Conservation (phyloP, 352 stramenopile genomes). For the Achlya hypogyna region DNA sequence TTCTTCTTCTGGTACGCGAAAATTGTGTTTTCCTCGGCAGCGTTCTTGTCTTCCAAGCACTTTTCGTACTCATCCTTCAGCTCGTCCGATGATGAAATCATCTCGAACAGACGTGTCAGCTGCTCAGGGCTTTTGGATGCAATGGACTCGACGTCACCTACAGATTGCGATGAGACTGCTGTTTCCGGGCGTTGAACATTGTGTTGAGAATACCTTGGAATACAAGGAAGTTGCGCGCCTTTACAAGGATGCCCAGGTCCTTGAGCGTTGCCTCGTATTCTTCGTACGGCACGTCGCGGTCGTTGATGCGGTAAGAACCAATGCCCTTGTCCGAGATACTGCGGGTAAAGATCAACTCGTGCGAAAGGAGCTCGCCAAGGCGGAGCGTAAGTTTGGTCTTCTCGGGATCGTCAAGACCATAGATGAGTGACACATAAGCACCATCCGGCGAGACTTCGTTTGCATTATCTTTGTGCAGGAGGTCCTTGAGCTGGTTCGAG, state of each 20-base stretch:
- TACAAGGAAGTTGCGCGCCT: constrained; percentile 99
- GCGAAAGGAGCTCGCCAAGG: constrained; percentile 21
- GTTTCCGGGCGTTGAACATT: not conserved
- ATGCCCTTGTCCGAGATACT: constrained; percentile 88
- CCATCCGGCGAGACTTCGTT: constrained; percentile 27
- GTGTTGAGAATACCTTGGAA: constrained; percentile 81
- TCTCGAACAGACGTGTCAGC: constrained; percentile 96
- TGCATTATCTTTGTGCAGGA: constrained; percentile 88
- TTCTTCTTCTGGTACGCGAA: constrained; percentile 97
- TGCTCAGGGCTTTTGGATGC: constrained; percentile 93
- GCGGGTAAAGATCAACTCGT: constrained; percentile 89
- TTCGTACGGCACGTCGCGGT: constrained; percentile 78
- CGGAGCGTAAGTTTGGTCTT: constrained; percentile 24
- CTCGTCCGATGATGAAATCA: constrained; percentile 90
- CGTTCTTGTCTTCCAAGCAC: constrained; percentile 85
- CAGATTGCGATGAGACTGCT: constrained; percentile 4
- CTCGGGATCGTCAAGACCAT: constrained; percentile 71
- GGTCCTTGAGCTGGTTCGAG: constrained; percentile 92
- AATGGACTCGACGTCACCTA: constrained; percentile 96
- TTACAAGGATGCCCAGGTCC: constrained; percentile 96
- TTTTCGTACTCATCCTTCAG: constrained; percentile 76
- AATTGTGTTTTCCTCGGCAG: constrained; percentile 88
- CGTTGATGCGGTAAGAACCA: constrained; percentile 74
- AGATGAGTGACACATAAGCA: constrained; percentile 93
- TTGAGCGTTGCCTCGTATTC: constrained; percentile 91